Percentiles rank a stretch among this genome's conserved stretches.
Evolutionary conservation across 1,284 basidiomycete species (phyloP).

Genomic region (Neonothopanus nambi): DNA sequence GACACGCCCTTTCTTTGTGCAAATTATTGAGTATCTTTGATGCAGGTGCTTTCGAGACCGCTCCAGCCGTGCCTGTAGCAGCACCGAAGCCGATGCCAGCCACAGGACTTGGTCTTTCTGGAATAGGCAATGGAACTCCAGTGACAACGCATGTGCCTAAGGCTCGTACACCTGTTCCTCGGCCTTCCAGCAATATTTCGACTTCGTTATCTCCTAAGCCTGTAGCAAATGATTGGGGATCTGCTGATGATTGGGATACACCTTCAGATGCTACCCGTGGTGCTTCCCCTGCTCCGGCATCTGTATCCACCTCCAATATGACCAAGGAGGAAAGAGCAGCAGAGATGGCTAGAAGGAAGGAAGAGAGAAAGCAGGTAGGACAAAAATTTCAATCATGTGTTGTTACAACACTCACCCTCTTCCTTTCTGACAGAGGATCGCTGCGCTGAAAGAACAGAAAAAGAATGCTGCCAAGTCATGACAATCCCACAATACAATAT

Average conservation of each 20-base stretch:
- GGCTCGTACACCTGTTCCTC: conserved; percentile 4
- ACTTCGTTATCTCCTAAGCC: conserved; percentile 15
- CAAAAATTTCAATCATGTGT: background rate
- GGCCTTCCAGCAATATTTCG: conserved; percentile 12
- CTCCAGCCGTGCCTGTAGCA: conserved; percentile 36
- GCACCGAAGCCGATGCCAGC: conserved; percentile 28
- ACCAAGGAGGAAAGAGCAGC: conserved; percentile 87
- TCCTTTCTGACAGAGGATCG: conserved; percentile 53
- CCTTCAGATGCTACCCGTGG: conserved; percentile 16
- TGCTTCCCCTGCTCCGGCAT: conserved; percentile 20
- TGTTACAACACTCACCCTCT: background rate
- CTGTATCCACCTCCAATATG: conserved; percentile 43
- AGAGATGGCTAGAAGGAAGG: conserved; percentile 86
- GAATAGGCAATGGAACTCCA: background rate
- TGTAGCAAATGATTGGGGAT: conserved; percentile 19
- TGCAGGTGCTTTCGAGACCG: conserved; percentile 82
- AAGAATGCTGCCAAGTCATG: conserved; percentile 33
- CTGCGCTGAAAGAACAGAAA: conserved; percentile 72
- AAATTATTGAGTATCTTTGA: conserved; percentile 7
- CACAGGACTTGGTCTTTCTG: background rate
- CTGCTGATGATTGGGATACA: conserved; percentile 22
- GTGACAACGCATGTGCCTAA: conserved; percentile 3
- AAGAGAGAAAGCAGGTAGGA: conserved; percentile 80
- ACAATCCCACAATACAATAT: background rate
- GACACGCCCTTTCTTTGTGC: background rate